Evolutionary conservation across 768 basidiomycete species (phyloP).

Genomic region (Sistotremastrum niveocremeum): DNA sequence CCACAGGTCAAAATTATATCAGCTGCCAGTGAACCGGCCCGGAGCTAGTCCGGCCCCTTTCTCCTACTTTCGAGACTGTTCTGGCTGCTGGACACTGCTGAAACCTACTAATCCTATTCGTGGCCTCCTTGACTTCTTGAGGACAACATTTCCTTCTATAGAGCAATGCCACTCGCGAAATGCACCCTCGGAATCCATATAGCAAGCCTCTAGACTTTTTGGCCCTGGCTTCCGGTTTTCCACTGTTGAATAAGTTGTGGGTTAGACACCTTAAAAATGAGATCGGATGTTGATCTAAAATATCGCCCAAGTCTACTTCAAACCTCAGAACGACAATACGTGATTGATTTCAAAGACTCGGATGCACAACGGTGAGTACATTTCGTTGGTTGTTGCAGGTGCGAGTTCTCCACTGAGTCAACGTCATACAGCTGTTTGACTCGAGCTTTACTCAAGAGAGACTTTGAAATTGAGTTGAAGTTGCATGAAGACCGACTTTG

Average conservation of each 20-base stretch:
- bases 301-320: too few species aligned
- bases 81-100: too few species aligned
- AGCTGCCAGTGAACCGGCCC: too few species aligned
- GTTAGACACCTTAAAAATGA: conserved; percentile 10
- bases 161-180: conserved; percentile 5
- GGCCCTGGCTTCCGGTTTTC: conserved; percentile 40
- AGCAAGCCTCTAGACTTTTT: conserved; percentile 40
- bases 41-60: too few species aligned
- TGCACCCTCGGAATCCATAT: conserved; percentile 42
- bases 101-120: too few species aligned
- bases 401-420: too few species aligned
- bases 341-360: conserved; percentile 69
- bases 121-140: too few species aligned
- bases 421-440: conserved; percentile 49
- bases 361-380: conserved; percentile 58
- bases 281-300: too few species aligned
- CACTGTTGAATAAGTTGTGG: conserved; percentile 42
- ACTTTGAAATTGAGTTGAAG: conserved; percentile 50
- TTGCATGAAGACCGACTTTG: conserved; percentile 68
- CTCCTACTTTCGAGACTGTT: too few species aligned
- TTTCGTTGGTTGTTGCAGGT: too few species aligned
- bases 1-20: too few species aligned
- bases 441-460: conserved; percentile 57
- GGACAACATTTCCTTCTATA: too few species aligned
- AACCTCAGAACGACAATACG: conserved; percentile 15